phyloP scores from a whole-genome alignment of 2,329 filamentous ascomycete species.

The Aspergillus latus region DNA sequence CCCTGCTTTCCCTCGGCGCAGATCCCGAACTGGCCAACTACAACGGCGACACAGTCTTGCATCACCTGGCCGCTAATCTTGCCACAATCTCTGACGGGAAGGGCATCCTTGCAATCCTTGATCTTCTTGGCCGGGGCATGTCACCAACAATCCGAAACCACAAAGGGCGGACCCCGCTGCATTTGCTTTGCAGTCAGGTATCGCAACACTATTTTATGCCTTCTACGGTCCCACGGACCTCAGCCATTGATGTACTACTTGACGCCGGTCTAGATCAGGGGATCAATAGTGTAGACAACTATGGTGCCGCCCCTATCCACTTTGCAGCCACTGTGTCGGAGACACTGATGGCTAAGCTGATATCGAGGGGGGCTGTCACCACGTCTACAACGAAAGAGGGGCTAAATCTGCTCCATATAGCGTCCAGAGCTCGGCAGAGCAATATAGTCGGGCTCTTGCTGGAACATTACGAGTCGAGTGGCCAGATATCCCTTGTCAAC shows the following conservation, averaged over 20 bases:
- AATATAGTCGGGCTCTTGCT: conserved; percentile 22
- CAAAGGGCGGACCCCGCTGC: conserved; percentile 19
- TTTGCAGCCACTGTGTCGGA: conserved; percentile 21
- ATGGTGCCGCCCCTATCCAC: conserved; percentile 23
- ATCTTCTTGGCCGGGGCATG: not conserved
- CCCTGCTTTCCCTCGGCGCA: conserved; percentile 18
- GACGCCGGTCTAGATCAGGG: conserved; percentile 9
- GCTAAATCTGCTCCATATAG: conserved; percentile 24
- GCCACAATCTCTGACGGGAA: conserved; percentile 9
- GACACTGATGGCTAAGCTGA: conserved; percentile 17
- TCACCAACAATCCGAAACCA: conserved; percentile 8
- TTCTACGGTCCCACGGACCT: conserved; percentile 4
- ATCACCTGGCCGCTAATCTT: conserved; percentile 15
- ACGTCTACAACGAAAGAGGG: conserved; percentile 19
- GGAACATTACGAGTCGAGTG: conserved; percentile 13
- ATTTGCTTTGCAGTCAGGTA: conserved; percentile 16
- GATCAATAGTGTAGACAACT: conserved; percentile 18
- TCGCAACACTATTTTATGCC: conserved; percentile 8
- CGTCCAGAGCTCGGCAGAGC: conserved; percentile 19
- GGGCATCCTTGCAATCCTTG: not conserved
- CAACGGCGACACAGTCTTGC: conserved; percentile 19
- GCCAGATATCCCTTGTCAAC: conserved; percentile 14
- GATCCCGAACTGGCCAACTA: conserved; percentile 18
- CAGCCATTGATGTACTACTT: conserved; percentile 17
- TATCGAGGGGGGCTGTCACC: conserved; percentile 19